A percentile compares a stretch with the other conserved stretches of the same genome.
Evolutionary conservation across 2,329 filamentous ascomycete genomes (phyloP).

Genomic region (Triangularia verruculosa): DNA sequence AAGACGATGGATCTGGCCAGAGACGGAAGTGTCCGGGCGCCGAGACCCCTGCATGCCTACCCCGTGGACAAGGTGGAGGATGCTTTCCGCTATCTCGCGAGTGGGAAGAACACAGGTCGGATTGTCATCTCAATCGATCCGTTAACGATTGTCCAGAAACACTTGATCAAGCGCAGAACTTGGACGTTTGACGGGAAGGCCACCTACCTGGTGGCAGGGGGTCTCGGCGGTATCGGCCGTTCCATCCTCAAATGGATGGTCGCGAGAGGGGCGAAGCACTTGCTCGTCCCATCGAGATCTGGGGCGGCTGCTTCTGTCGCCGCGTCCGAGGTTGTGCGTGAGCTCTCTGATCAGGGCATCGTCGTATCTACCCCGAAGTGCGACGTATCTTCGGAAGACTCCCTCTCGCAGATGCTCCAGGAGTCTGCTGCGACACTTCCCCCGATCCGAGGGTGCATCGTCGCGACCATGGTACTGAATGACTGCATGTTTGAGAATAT

Average conservation of each 20-base stretch:
- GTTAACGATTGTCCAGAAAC: too few species aligned
- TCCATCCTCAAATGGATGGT: background rate
- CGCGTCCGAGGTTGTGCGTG: too few species aligned
- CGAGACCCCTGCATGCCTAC: constrained; percentile 30
- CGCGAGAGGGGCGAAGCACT: background rate
- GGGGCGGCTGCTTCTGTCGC: too few species aligned
- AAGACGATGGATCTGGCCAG: constrained; percentile 12
- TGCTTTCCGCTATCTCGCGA: constrained; percentile 42
- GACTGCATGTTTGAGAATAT: background rate
- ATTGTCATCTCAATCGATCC: too few species aligned
- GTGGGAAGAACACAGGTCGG: constrained; percentile 40
- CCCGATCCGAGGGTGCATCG: background rate
- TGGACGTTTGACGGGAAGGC: constrained; percentile 21
- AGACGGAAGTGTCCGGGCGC: constrained; percentile 20
- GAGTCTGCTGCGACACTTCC: too few species aligned
- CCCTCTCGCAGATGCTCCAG: too few species aligned
- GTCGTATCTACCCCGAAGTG: too few species aligned
- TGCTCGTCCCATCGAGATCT: constrained; percentile 32
- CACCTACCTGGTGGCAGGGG: constrained; percentile 34
- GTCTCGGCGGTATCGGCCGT: background rate
- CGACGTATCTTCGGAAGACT: too few species aligned
- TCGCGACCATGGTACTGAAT: background rate
- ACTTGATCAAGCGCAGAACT: too few species aligned
- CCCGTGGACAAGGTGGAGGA: constrained; percentile 29
- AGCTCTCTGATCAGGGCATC: too few species aligned